Conservation (phyloP, 768 basidiomycete genomes). For the Trametes cubensis region DNA sequence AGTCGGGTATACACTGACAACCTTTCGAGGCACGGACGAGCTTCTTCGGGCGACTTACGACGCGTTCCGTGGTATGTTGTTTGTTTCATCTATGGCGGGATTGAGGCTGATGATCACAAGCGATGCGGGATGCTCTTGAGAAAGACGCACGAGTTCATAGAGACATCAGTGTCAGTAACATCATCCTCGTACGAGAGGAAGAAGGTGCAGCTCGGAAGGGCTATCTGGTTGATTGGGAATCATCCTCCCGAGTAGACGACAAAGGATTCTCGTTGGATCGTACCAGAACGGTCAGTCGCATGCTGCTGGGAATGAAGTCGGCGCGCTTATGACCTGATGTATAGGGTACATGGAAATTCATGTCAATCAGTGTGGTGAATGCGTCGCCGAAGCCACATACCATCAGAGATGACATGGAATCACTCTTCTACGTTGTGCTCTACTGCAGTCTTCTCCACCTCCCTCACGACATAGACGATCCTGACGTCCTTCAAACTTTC, state of each 20-base stretch:
- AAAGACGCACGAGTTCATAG: constrained; percentile 10
- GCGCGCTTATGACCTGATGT: no score
- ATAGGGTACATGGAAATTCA: constrained; percentile 20
- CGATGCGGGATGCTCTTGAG: constrained; percentile 6
- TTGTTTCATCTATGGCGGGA: not conserved
- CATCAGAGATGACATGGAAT: constrained; percentile 19
- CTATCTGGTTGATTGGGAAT: not conserved
- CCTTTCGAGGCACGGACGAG: constrained; percentile 12
- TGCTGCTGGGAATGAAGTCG: no score
- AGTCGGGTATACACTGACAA: constrained; percentile 8
- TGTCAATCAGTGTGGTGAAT: constrained; percentile 6
- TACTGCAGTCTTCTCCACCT: constrained; percentile 10
- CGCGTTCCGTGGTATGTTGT: constrained; percentile 7
- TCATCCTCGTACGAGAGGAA: constrained; percentile 6
- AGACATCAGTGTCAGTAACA: constrained; percentile 15
- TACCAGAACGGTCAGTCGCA: no score
- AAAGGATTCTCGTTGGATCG: no score
- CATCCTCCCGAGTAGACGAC: no score
- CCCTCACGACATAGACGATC: not conserved
- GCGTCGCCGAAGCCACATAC: not conserved
- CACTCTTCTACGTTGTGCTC: constrained; percentile 18
- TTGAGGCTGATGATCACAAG: not conserved
- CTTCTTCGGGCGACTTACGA: constrained; percentile 8
- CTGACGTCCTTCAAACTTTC: not conserved
- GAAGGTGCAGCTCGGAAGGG: not conserved